Evolutionary conservation across 2,329 filamentous ascomycete species (phyloP), one percentile per base, ranked within the genome.

Genomic region (Calonectria multiphialidica): DNA sequence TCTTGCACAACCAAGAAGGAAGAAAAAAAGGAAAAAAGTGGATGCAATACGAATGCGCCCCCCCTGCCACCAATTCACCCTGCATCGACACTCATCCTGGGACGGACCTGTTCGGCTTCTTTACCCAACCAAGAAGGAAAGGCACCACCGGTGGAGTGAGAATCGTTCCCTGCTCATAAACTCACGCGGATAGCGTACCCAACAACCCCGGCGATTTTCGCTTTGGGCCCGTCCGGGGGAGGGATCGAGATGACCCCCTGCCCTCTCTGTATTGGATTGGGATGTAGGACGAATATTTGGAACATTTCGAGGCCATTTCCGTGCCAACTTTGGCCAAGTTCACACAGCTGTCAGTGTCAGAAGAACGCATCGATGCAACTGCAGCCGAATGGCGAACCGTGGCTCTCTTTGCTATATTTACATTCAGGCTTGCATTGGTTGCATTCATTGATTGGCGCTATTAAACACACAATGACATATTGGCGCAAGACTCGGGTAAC

Each of bases 21-120:
- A 37, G 44, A 16, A 68, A 62, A 33, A 66, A 47, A 49, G 18
- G 23, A 50, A 18, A 68, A 67, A 45, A 66, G 64, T 62, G 64
- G 62, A 53, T 59, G 59, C 55, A 74, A 79, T 76, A 79, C 76
- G 78, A 79, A 74, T 49, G 25, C 55, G 25, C 55, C 47, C 65
- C 53, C 37, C 45, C 21, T 63, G 44, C 59, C 62, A 44, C 33
- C 35, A 69, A 23, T 33, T 63, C 66, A 71, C 67, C 63, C 53
- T 73, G 71, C 50, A 76, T 40, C 62, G 68, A 76, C 35, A 57
- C 40, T 59, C 25, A 59, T 53, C 25, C 30, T 53, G 42, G 63
- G 15, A 61, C 47, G 44, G 37, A 28, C 49, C 50, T 21, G 16
- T 65, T 65, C 35, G 50, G 42, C 12, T 49, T 67, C 49, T 28